Conservation (phyloP, 208 protist species). For the Crithidia thermophila region DNA sequence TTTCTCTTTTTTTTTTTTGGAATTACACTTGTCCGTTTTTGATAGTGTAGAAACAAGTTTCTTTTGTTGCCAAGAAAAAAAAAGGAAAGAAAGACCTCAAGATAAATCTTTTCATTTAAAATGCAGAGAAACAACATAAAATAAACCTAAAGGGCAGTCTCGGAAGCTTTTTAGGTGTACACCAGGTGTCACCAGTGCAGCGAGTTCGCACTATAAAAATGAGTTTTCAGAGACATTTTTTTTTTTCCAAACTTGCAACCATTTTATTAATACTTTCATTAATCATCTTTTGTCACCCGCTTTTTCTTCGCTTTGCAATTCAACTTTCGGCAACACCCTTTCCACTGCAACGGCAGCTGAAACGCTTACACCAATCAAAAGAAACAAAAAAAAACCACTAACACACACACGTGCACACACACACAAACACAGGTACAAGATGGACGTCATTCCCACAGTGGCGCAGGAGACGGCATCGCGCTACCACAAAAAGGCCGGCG, state of each 20-base stretch:
- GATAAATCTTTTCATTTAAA: no score
- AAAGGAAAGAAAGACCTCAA: not conserved
- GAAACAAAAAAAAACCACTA: not conserved
- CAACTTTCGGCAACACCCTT: not conserved
- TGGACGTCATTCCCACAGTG: conserved; percentile 76
- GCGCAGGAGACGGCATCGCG: conserved; percentile 73
- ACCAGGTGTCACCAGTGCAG: no score
- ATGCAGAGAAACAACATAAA: no score
- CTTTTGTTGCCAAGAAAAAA: not conserved
- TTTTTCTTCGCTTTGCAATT: not conserved
- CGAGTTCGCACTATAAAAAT: no score
- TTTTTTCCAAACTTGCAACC: no score
- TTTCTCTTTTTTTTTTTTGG: not conserved
- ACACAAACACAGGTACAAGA: conserved; percentile 26
- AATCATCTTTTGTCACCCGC: no score
- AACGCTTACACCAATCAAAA: no score
- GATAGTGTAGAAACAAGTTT: not conserved
- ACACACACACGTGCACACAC: conserved; percentile 5
- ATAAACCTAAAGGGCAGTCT: no score
- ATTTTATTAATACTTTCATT: no score
- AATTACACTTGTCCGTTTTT: not conserved
- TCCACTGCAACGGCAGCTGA: no score
- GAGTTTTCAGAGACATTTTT: no score
- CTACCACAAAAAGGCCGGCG: conserved; percentile 43
- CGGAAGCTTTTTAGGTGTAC: no score